These are phyloP conservation scores for Quercus dentata DNA, from an alignment of 306 rosid species.

Conservation along the genomic window DNA sequence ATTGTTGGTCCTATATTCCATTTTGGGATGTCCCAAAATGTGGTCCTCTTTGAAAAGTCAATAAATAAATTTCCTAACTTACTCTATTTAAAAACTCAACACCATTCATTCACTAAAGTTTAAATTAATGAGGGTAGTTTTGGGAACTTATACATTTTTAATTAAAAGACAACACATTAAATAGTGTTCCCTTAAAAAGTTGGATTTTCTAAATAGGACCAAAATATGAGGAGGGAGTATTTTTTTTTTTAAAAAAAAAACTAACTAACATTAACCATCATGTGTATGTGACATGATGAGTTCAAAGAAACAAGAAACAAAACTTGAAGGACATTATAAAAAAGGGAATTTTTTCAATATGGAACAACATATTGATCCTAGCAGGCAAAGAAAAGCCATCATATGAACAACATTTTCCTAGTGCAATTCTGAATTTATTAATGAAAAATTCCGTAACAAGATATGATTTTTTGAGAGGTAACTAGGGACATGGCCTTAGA, in stretches of 20 bases:
- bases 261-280: background rate
- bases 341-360: background rate
- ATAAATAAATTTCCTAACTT: too few species aligned
- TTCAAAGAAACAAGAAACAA: background rate
- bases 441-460: background rate
- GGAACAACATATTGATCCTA: background rate
- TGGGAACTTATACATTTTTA: too few species aligned
- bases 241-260: background rate
- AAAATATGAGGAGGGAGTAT: background rate
- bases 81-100: too few species aligned
- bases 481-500: background rate
- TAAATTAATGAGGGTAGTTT: too few species aligned
- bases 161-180: too few species aligned
- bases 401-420: background rate
- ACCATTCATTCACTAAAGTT: too few species aligned
- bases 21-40: too few species aligned
- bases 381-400: background rate
- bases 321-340: background rate
- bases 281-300: background rate
- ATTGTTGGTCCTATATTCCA: too few species aligned
- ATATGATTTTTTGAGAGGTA: background rate
- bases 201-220: too few species aligned
- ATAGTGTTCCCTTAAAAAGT: too few species aligned
- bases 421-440: background rate
- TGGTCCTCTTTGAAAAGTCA: too few species aligned